A percentile compares a stretch with the other conserved stretches of the same genome.
Evolutionary conservation across 345 rosid genomes (phyloP).

Genomic region (Brassica incana): DNA sequence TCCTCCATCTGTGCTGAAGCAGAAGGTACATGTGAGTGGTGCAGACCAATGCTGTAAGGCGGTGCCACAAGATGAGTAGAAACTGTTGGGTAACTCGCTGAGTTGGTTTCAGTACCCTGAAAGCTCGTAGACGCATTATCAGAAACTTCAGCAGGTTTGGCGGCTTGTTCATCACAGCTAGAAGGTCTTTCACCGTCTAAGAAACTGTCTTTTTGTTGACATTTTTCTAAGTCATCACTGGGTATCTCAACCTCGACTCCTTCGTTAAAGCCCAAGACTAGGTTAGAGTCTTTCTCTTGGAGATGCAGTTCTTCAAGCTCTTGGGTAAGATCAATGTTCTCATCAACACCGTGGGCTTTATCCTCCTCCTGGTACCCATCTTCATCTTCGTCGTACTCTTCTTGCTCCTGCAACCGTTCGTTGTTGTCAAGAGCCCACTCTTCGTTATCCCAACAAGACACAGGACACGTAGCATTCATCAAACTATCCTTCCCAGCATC

Average conservation of each 20-base stretch:
- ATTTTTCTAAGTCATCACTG: conserved; percentile 69
- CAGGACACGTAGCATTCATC: conserved; percentile 49
- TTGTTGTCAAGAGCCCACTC: conserved; percentile 78
- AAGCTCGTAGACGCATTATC: conserved; percentile 49
- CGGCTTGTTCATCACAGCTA: conserved; percentile 42
- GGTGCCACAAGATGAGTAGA: conserved; percentile 41
- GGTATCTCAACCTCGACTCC: conserved; percentile 85
- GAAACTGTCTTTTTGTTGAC: conserved; percentile 47
- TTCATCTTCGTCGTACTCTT: conserved; percentile 93
- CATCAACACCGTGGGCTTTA: conserved; percentile 73
- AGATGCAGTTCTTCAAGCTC: conserved; percentile 65
- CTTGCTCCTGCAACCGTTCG: conserved; percentile 76
- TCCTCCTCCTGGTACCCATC: conserved; percentile 86
- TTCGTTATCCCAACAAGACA: conserved; percentile 75
- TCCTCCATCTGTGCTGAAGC: conserved; percentile 56
- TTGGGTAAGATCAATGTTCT: conserved; percentile 51
- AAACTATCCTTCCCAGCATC: conserved; percentile 50
- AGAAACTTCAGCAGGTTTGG: conserved; percentile 46
- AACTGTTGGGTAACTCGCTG: conserved; percentile 41
- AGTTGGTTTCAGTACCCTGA: conserved; percentile 59
- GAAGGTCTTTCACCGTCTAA: conserved; percentile 46
- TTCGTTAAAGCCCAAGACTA: conserved; percentile 85
- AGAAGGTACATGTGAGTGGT: conserved; percentile 46
- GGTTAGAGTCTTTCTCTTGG: conserved; percentile 61
- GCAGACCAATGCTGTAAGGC: conserved; percentile 38